Evolutionary conservation across 495 filamentous ascomycete species (phyloP).

Genomic region (Arthonia radiata): DNA sequence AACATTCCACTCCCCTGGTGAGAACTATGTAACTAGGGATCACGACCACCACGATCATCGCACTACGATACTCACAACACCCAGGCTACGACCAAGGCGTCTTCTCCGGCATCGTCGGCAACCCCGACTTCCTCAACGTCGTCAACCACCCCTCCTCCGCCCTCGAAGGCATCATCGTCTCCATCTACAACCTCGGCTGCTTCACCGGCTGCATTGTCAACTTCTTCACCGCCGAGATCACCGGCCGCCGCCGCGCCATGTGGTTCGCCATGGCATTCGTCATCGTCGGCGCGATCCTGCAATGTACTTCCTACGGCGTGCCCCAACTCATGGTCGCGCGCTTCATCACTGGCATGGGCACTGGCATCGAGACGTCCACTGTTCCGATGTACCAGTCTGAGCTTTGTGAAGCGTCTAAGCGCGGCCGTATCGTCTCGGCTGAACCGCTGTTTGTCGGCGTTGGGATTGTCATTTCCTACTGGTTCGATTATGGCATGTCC

Average conservation of each 20-base stretch:
- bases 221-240: too few species aligned
- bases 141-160: too few species aligned
- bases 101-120: conserved; percentile 23
- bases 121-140: conserved; percentile 22
- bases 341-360: conserved; percentile 12
- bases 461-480: conserved; percentile 11
- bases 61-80: conserved; percentile 10
- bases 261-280: conserved; percentile 14
- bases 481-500: conserved; percentile 8
- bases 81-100: conserved; percentile 30
- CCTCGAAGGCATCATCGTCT: too few species aligned
- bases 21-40: too few species aligned
- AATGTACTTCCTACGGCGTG: conserved; percentile 9
- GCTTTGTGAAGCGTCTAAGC: conserved; percentile 9
- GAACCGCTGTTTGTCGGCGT: conserved; percentile 14
- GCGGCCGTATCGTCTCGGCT: conserved; percentile 10
- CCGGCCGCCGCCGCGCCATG: conserved; percentile 10
- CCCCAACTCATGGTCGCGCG: conserved; percentile 9
- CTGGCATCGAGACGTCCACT: conserved; percentile 9
- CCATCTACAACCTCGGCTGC: too few species aligned
- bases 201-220: too few species aligned
- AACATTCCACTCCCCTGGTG: too few species aligned
- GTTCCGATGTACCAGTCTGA: conserved; percentile 14
- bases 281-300: conserved; percentile 11
- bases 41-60: too few species aligned